Base-by-base conservation (phyloP, 371 early-diverging fungal genomes). In the Rhizopus delemar region DNA sequence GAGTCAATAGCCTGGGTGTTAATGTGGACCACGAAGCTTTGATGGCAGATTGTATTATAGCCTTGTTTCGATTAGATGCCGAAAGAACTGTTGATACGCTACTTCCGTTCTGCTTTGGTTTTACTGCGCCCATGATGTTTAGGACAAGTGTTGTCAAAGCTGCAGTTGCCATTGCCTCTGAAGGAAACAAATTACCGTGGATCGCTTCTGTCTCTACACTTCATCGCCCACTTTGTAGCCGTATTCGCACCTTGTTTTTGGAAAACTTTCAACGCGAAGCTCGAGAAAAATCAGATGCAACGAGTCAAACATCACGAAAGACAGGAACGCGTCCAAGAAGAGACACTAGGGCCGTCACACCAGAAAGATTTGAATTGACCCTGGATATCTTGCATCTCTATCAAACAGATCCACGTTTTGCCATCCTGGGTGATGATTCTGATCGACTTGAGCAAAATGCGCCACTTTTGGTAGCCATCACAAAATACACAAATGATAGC, bases 71-170 rank as follows among this genome's bases (percentile, higher is more conserved):
- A 51, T 54, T 87, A 29, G 87, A 90, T 63, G 78, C 84, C 0
- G 70, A 77, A 43, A 80, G 74, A 31, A 82, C 87, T 5, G 62
- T 91, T 31, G 69, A 80, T 12, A 70, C 78, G 1, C 53, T 89
- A 13, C 77, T 90, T 33, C 83, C 87, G 0, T 70, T 78, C 31
- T 80, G 88, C 41, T 71, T 87, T 36, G 75, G 80, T 51, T 74
- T 76, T 2, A 66, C 56, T 11, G 80, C 84, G 0, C 86, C 88
- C 0, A 80, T 73, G 5, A 65, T 82, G 8, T 90, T 85, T 62
- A 84, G 83, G 53, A 70, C 89, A 11, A 84, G 90, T 4, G 67
- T 90, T 15, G 87, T 89, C 8, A 87, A 84, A 51, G 83, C 85
- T 29, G 87, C 86, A 38, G 82, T 82, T 49, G 77, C 74, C 11